Percentiles rank a stretch among this genome's conserved stretches.
Evolutionary conservation across 1,284 basidiomycete species (phyloP).

Genomic region (Ganoderma leucocontextum): DNA sequence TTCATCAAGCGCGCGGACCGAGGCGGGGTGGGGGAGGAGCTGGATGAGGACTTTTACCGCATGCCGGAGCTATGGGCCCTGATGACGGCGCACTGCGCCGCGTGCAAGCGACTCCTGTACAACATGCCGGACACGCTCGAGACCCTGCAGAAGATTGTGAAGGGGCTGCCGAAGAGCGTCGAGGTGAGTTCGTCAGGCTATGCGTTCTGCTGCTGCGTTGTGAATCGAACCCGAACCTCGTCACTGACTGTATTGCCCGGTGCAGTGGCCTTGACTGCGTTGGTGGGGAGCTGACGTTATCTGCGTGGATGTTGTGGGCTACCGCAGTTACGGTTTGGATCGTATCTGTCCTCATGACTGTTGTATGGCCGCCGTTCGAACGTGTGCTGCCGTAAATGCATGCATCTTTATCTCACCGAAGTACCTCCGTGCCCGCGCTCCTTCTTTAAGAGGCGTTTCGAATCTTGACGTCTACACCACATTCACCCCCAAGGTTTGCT

Average conservation of each 20-base stretch:
- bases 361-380: background rate
- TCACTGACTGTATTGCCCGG: background rate
- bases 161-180: slow-evolving; percentile 6
- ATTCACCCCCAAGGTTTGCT: background rate
- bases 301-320: background rate
- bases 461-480: background rate
- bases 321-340: background rate
- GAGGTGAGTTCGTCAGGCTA: slow-evolving; percentile 7
- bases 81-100: slow-evolving; percentile 10
- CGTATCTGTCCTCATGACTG: background rate
- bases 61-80: slow-evolving; percentile 32
- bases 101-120: slow-evolving; percentile 1
- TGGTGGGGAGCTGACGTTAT: background rate
- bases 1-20: slow-evolving; percentile 18
- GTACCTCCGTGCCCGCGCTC: background rate
- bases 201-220: background rate
- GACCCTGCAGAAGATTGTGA: slow-evolving; percentile 2
- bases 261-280: background rate
- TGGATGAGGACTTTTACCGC: slow-evolving; percentile 16
- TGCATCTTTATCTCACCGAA: background rate
- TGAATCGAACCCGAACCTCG: background rate
- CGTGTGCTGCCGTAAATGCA: background rate
- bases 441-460: background rate
- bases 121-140: background rate
- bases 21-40: slow-evolving; percentile 17